Evolutionary conservation across 1,139 yeast species (phyloP).

Genomic region (Taphrina confusa): DNA sequence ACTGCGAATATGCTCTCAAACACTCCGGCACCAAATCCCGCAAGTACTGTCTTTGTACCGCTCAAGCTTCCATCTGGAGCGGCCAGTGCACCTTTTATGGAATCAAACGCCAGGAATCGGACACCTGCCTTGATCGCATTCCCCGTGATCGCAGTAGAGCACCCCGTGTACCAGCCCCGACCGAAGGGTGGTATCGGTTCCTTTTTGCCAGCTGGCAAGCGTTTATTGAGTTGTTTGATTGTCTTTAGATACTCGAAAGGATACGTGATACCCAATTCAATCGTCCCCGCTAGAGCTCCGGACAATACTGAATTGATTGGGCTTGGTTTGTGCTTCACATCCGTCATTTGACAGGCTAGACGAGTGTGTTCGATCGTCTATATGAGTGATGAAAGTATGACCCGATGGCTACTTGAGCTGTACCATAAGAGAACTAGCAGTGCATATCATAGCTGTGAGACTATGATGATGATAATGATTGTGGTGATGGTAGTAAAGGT

Average conservation of each 20-base stretch:
- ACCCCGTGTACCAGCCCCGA: constrained; percentile 88
- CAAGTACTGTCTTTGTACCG: constrained; percentile 82
- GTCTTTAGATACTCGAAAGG: constrained; percentile 98
- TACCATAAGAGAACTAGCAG: too few relatives aligned
- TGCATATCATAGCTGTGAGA: too few relatives aligned
- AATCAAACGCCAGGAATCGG: constrained; percentile 87
- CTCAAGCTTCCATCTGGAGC: constrained; percentile 85
- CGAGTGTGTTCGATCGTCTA: too few relatives aligned
- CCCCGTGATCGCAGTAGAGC: constrained; percentile 95
- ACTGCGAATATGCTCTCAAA: constrained; percentile 90
- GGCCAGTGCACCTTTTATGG: constrained; percentile 70
- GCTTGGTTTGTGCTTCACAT: constrained; percentile 27
- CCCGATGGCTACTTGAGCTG: too few relatives aligned
- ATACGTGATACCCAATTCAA: constrained; percentile 79
- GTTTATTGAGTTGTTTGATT: constrained; percentile 66
- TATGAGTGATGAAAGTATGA: too few relatives aligned
- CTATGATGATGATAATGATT: too few relatives aligned
- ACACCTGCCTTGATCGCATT: constrained; percentile 95
- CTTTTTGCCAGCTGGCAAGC: constrained; percentile 46
- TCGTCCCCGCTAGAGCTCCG: constrained; percentile 84
- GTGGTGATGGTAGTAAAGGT: too few relatives aligned
- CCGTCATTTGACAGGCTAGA: constrained; percentile 26
- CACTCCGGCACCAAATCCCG: constrained; percentile 95
- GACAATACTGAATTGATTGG: constrained; percentile 53
- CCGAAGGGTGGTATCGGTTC: constrained; percentile 48